Conservation (phyloP, 2,329 filamentous ascomycete species). For the Alternaria angustiovoidea region DNA sequence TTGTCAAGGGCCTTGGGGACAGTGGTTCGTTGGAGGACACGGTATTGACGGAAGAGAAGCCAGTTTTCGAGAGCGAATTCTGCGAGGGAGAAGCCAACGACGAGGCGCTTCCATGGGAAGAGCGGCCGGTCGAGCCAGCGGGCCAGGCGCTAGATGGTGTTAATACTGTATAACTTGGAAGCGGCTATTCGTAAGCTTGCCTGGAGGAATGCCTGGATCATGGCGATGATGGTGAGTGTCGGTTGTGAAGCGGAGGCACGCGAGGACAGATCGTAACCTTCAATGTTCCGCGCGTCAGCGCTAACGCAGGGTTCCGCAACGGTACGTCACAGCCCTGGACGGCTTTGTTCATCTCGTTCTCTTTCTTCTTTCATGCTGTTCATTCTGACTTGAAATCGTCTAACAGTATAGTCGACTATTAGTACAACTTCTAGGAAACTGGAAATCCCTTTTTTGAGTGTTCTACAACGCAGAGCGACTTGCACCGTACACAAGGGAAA, state of each 20-base stretch:
- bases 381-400: neutral
- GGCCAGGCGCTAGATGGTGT: conserved; percentile 68
- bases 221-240: conserved; percentile 26
- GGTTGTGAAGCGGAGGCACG: conserved; percentile 18
- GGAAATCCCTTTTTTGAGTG: neutral
- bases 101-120: conserved; percentile 97
- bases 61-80: conserved; percentile 92
- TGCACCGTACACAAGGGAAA: neutral
- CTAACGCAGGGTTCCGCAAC: conserved; percentile 18
- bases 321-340: neutral
- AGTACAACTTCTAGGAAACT: neutral
- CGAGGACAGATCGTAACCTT: conserved; percentile 33
- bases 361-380: neutral
- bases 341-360: neutral
- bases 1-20: conserved; percentile 86
- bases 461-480: neutral
- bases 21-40: conserved; percentile 78
- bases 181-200: conserved; percentile 14
- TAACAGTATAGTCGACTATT: neutral
- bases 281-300: conserved; percentile 12
- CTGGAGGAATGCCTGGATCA: conserved; percentile 51
- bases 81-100: conserved; percentile 90
- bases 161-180: conserved; percentile 12
- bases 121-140: conserved; percentile 86
- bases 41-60: conserved; percentile 89